These are phyloP conservation scores for Fagopyrum tataricum DNA, from an alignment of 148 eudicot genomes.

Conservation along the genomic window DNA sequence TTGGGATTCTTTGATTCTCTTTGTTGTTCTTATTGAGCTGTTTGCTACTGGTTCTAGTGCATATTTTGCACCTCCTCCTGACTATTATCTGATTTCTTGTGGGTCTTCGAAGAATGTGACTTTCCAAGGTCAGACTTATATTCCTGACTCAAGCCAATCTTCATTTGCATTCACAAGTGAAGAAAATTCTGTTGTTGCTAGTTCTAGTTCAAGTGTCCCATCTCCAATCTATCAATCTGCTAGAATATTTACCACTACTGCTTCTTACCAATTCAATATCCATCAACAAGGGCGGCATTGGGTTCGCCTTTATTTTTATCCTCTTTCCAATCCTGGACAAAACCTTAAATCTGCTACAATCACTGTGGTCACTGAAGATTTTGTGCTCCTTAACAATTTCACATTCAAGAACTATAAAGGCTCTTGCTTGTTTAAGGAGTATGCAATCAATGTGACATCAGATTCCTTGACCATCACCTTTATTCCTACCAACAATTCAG, in stretches of 20 bases:
- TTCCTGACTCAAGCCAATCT: slow-evolving; percentile 63
- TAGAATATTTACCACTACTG: slow-evolving; percentile 41
- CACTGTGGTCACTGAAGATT: slow-evolving; percentile 78
- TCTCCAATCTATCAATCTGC: slow-evolving; percentile 63
- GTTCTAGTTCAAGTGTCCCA: slow-evolving; percentile 56
- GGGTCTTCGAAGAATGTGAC: slow-evolving; percentile 78
- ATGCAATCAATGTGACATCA: slow-evolving; percentile 65
- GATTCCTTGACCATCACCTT: slow-evolving; percentile 46
- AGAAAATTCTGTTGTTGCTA: slow-evolving; percentile 35
- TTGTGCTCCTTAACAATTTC: slow-evolving; percentile 78
- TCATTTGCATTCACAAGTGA: slow-evolving; percentile 42
- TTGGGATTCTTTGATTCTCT: slow-evolving; percentile 29
- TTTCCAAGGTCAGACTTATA: slow-evolving; percentile 60
- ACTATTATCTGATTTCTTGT: slow-evolving; percentile 73
- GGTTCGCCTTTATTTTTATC: slow-evolving; percentile 82
- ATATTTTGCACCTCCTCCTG: slow-evolving; percentile 45
- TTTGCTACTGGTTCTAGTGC: slow-evolving; percentile 37
- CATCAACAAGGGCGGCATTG: slow-evolving; percentile 78
- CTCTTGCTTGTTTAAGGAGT: slow-evolving; percentile 74
- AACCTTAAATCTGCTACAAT: slow-evolving; percentile 53
- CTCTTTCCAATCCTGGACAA: slow-evolving; percentile 39
- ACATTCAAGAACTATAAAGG: slow-evolving; percentile 54
- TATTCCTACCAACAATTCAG: slow-evolving; percentile 76
- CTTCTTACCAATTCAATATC: slow-evolving; percentile 56
- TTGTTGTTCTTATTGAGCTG: slow-evolving; percentile 27